Evolutionary conservation across 768 basidiomycete species (phyloP), one percentile per base, ranked within the genome.

Genomic region (Tulasnella sp.): DNA sequence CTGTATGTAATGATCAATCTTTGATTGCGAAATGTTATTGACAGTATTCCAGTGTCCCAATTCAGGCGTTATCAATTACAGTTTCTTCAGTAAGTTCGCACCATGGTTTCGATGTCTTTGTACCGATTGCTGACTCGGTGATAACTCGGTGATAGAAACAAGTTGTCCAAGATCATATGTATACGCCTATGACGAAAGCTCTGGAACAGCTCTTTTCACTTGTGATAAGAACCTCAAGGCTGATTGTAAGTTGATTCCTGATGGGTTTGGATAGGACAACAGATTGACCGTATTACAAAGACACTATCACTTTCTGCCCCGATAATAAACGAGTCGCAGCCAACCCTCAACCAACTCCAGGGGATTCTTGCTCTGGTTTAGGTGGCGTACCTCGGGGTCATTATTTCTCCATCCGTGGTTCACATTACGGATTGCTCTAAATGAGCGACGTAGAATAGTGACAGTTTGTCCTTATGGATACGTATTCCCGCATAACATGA

Each of bases 121-220:
- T 5, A 16, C 15, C 15, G 2, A 43, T 22, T 4, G 27, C 19
- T 28, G 20, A 2, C 29, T 32, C 19, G 4, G 1, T 33, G 1
- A n/a, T 3, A 5, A 24, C 29, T 41, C 34, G 24, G 9, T 5
- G 13, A 9, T 35, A 49, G 48, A 56, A 39, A 6, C 19, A 15
- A 45, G 46, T 22, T 56, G 55, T 43, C 55, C 55, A 8, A 40
- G 53, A 29, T 51, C 33, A 8, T 56, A 56, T 41, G 55, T 52
- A 13, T 56, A 56, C 50, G 55, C 55, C 27, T 56, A 53, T 39
- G 55, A 56, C 32, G 55, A 56, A 39, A 52, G 50, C 55, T 56
- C 55, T 3, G 55, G 55, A 12, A 56, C 55, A 3, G 55, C 55
- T 9, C 51, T 56, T 10, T 56, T 42, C 41, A 52, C 42, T 2